Percentiles rank a stretch among this genome's conserved stretches.
Evolutionary conservation across 1,139 yeast genomes (phyloP).

Genomic region (Debaryomyces psychrophilus): DNA sequence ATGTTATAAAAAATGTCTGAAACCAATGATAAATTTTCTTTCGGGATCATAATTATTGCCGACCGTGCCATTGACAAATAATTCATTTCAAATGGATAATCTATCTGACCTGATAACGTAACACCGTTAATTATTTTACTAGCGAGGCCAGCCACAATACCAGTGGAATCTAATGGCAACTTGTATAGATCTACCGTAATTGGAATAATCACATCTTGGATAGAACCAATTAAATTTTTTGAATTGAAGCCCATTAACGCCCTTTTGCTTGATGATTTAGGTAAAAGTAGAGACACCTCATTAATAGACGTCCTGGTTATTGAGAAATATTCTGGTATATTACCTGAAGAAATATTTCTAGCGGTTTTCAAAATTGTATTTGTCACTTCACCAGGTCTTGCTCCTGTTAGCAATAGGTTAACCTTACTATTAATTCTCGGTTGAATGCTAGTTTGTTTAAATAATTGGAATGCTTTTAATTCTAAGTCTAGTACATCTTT

Average conservation of each 20-base stretch:
- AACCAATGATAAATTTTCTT: constrained; percentile 46
- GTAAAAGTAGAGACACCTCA: constrained; percentile 58
- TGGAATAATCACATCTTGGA: constrained; percentile 61
- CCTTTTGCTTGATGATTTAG: constrained; percentile 43
- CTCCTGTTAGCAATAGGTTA: constrained; percentile 61
- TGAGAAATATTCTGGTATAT: constrained; percentile 56
- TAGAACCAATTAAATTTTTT: constrained; percentile 55
- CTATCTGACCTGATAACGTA: constrained; percentile 19
- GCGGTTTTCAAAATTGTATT: constrained; percentile 42
- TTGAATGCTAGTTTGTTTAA: constrained; percentile 41
- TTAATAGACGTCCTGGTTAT: constrained; percentile 57
- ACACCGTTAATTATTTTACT: constrained; percentile 46
- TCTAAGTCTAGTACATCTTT: constrained; percentile 2
- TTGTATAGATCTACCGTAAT: constrained; percentile 57
- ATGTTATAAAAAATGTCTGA: constrained; percentile 20
- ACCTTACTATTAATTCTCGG: constrained; percentile 48
- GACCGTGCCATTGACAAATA: constrained; percentile 66
- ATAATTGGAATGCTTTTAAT: constrained; percentile 42
- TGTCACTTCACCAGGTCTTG: constrained; percentile 53
- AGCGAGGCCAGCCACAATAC: constrained; percentile 71
- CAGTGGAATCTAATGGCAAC: constrained; percentile 64
- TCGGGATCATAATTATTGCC: constrained; percentile 62
- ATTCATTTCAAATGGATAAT: constrained; percentile 52
- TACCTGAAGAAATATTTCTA: constrained; percentile 30
- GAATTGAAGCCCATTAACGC: constrained; percentile 45